Conservation (phyloP, 768 basidiomycete genomes). For the Mrakia gelida region DNA sequence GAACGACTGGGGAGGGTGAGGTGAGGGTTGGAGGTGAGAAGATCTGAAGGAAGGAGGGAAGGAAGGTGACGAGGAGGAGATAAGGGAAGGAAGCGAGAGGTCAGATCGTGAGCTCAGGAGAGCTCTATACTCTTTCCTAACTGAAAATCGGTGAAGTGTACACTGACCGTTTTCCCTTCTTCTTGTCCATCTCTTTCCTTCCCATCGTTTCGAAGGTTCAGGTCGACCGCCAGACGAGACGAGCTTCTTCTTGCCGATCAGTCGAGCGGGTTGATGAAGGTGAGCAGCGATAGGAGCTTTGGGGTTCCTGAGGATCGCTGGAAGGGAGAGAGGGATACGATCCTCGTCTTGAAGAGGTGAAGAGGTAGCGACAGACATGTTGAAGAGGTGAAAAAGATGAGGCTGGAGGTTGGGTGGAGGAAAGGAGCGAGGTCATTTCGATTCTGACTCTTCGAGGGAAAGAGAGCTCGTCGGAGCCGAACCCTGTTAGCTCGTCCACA, state of each 20-base stretch:
- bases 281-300: slow-evolving; percentile 18
- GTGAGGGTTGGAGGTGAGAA: slow-evolving; percentile 28
- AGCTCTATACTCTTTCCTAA: background rate
- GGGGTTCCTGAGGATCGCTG: slow-evolving; percentile 29
- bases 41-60: slow-evolving; percentile 14
- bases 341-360: background rate
- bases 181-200: slow-evolving; percentile 22
- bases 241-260: slow-evolving; percentile 9
- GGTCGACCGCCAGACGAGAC: background rate
- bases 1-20: slow-evolving; percentile 12
- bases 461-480: too few relatives aligned
- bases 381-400: background rate
- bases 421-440: background rate
- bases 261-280: slow-evolving; percentile 21
- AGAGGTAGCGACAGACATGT: background rate
- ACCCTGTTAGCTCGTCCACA: too few relatives aligned
- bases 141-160: background rate
- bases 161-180: slow-evolving; percentile 28
- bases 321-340: slow-evolving; percentile 23
- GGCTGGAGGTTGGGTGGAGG: background rate
- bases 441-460: too few relatives aligned
- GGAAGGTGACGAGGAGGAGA: background rate
- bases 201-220: slow-evolving; percentile 15
- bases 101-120: background rate
- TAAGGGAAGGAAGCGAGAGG: background rate